Evolutionary conservation across 306 rosid species (phyloP).

Genomic region (Adenanthera pavonina): DNA sequence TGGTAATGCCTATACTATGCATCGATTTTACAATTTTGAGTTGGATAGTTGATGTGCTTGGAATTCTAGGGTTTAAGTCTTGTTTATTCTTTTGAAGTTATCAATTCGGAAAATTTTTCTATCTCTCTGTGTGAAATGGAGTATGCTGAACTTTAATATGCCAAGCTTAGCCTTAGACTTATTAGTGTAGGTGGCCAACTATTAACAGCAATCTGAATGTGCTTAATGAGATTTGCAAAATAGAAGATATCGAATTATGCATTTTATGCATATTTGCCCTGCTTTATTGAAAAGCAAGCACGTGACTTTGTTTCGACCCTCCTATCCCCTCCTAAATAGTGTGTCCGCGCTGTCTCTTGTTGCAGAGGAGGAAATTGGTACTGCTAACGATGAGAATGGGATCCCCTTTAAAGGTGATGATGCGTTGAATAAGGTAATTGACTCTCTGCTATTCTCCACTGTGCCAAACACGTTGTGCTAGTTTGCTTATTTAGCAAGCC

Average conservation of each 20-base stretch:
- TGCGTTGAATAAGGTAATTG: slow-evolving; percentile 57
- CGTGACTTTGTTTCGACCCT: slow-evolving; percentile 7
- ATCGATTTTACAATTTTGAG: not conserved
- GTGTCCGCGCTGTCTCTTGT: slow-evolving; percentile 23
- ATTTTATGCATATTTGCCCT: not conserved
- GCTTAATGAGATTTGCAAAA: slow-evolving; percentile 26
- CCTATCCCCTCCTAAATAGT: slow-evolving; percentile 19
- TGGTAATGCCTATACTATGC: slow-evolving; percentile 37
- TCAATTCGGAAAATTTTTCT: not conserved
- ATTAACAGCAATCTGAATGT: slow-evolving; percentile 8
- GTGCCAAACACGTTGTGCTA: slow-evolving; percentile 11
- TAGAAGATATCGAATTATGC: not conserved
- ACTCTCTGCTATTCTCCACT: slow-evolving; percentile 22
- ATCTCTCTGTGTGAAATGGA: not conserved
- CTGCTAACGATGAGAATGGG: slow-evolving; percentile 47
- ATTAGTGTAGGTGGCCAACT: not conserved
- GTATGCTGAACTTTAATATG: slow-evolving; percentile 16
- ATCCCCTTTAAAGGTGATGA: slow-evolving; percentile 40
- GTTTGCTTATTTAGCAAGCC: not conserved
- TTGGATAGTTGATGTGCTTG: not conserved
- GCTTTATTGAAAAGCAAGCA: not conserved
- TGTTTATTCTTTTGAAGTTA: not conserved
- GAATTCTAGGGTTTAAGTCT: slow-evolving; percentile 50
- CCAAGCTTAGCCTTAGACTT: slow-evolving; percentile 37
- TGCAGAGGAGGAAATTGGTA: slow-evolving; percentile 69